A percentile compares a stretch with the other conserved stretches of the same genome.
phyloP scores from a whole-genome alignment of 345 rosid genomes.

The Euclidium syriacum region DNA sequence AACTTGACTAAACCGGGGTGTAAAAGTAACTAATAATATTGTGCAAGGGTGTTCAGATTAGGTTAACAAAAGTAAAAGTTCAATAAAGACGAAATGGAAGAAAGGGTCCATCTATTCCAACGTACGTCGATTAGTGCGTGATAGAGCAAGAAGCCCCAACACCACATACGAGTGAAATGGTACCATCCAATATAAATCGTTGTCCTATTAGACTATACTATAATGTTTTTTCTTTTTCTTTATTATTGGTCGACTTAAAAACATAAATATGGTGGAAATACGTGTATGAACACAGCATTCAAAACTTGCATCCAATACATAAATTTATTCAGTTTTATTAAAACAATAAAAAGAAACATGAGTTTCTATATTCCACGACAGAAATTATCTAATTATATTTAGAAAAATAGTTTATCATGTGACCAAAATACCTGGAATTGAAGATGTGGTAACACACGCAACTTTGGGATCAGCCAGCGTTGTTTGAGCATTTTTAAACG shows the following conservation, averaged over 20 bases:
- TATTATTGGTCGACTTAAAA: not conserved
- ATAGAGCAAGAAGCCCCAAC: slow-evolving; percentile 2
- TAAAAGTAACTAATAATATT: not conserved
- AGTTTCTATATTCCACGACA: not conserved
- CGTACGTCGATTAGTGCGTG: not conserved
- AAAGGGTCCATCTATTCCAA: not conserved
- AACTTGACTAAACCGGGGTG: not conserved
- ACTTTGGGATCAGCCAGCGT: no score
- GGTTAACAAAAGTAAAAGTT: not conserved
- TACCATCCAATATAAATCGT: not conserved
- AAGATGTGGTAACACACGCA: no score
- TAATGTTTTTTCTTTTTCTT: not conserved
- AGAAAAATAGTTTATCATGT: not conserved
- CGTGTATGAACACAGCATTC: not conserved
- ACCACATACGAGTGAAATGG: slow-evolving; percentile 6
- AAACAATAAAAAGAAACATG: no score
- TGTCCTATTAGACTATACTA: slow-evolving; percentile 2
- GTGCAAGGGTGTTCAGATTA: not conserved
- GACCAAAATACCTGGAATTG: not conserved
- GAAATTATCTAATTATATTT: not conserved
- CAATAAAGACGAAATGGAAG: not conserved
- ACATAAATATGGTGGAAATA: not conserved
- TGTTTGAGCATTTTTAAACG: no score
- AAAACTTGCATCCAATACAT: not conserved
- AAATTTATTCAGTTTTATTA: not conserved